Base-by-base conservation (phyloP, 2,329 filamentous ascomycete species). In the Trichophyton rubrum region DNA sequence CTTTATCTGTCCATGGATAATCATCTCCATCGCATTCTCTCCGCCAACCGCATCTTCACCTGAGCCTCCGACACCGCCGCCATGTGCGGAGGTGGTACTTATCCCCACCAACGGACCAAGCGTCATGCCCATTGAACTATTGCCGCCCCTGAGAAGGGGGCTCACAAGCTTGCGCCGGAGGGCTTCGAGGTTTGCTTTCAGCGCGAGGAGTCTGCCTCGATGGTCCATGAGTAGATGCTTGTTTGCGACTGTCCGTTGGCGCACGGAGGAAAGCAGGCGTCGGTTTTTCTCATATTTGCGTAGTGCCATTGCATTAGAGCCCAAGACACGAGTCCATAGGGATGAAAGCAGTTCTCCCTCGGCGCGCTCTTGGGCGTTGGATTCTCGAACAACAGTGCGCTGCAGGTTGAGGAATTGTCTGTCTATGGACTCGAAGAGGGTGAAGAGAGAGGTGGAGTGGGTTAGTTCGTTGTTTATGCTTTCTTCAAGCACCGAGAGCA, bases 211-310 rank as follows among this genome's bases (percentile, higher is more conserved):
- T 64, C 88, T 87, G 62, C 87, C 85, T 68, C 95, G 93, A 73
- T 96, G 91, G 67, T 90, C 87, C 65, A 93, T 84, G 7, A 97
- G 81, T 40, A 95, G 81, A 64, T 85, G 84, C 75, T 96, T 96
- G 76, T 96, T 95, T 63, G 84, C 83, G 24, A 96, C 85, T 1
- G 91, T 96, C 68, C 87, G 88, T 62, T 87, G 83, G 64, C 90
- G 85, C 61, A 97, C 87, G 65, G 86, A 87, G 57, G 81, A 82
- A 24, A 97, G 82, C 0, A 96, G 79, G 57, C 85, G 80, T 64
- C 87, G 86, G 78, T 97, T 97, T 75, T 88, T 89, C 72, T 96
- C 90, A 73, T 90, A 96, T 73, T 96, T 96, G 70, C 84, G 83
- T n/a, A 96, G 80, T 65, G 86, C 82, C 51, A 80, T 80, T 6